A percentile compares a stretch with the other conserved stretches of the same genome.
Evolutionary conservation across 352 stramenopile species (phyloP).

Genomic region (Blastocystis sp.): DNA sequence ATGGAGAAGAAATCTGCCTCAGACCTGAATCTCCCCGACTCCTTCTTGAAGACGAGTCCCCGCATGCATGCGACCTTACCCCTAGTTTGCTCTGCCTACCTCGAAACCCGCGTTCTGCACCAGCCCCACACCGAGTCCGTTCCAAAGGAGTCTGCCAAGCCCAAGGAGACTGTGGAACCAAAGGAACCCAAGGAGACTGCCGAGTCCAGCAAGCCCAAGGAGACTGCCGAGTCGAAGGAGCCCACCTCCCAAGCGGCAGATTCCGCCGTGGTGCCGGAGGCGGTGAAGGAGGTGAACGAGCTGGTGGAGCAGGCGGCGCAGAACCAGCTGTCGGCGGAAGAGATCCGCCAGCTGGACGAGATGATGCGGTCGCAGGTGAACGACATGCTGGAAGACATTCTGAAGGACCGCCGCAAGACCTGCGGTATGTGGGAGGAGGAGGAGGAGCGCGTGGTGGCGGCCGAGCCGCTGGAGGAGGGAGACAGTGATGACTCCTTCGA

Average conservation of each 20-base stretch:
- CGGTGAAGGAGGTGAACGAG: background rate
- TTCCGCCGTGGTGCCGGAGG: background rate
- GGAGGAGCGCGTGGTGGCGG: background rate
- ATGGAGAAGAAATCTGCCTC: slow-evolving; percentile 42
- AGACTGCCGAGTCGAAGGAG: background rate
- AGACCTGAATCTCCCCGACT: slow-evolving; percentile 37
- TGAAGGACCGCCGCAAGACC: slow-evolving; percentile 35
- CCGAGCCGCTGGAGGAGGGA: background rate
- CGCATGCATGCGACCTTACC: background rate
- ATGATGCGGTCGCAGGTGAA: slow-evolving; percentile 53
- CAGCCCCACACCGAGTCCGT: background rate
- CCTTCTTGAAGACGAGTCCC: slow-evolving; percentile 42
- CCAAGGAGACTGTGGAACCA: too few species aligned
- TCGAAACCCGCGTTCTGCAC: slow-evolving; percentile 61
- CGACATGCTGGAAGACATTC: slow-evolving; percentile 63
- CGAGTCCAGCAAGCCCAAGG: too few species aligned
- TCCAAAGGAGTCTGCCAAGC: too few species aligned
- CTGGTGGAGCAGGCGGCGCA: background rate
- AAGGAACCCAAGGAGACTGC: too few species aligned
- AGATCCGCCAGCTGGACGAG: slow-evolving; percentile 21
- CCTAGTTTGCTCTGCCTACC: slow-evolving; percentile 45
- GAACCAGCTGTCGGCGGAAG: slow-evolving; percentile 13
- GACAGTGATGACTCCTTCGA: slow-evolving; percentile 55
- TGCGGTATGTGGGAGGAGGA: slow-evolving; percentile 10
- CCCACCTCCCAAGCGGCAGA: background rate